Evolutionary conservation across 1,139 yeast species (phyloP).

Genomic region (Candida sojae): DNA sequence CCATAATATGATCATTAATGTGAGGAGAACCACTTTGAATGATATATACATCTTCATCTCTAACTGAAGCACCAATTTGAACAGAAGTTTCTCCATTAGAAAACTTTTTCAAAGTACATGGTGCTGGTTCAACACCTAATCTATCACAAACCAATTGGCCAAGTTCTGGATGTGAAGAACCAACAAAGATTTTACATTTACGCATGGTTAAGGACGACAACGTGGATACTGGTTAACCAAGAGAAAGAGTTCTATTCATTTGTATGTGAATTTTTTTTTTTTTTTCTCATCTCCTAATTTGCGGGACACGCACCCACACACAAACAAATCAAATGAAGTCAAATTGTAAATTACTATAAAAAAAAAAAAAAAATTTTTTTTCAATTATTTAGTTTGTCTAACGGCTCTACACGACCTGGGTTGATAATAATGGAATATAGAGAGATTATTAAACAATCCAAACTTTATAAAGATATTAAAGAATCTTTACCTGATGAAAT

Average conservation of each 20-base stretch:
- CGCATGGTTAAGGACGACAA: conserved; percentile 56
- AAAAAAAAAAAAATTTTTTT: background rate
- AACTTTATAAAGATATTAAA: conserved; percentile 23
- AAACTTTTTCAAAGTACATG: conserved; percentile 86
- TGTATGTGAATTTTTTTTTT: conserved; percentile 1
- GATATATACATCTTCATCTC: conserved; percentile 96
- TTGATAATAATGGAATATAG: conserved; percentile 3
- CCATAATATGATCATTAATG: conserved; percentile 96
- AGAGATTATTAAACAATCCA: conserved; percentile 20
- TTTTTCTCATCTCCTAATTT: conserved; percentile 1
- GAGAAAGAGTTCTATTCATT: background rate
- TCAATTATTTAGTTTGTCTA: background rate
- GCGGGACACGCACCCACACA: background rate
- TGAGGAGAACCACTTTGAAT: conserved; percentile 90
- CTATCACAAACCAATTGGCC: conserved; percentile 89
- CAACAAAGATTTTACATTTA: conserved; percentile 95
- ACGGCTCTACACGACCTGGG: background rate
- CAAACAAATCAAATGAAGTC: background rate
- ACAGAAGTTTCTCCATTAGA: conserved; percentile 98
- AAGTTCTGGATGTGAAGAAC: conserved; percentile 92
- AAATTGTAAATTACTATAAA: background rate
- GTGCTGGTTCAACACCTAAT: conserved; percentile 94
- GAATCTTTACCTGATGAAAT: conserved; percentile 12
- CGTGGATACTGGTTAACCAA: conserved; percentile 5
- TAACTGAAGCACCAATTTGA: conserved; percentile 89